Evolutionary conservation across 2,329 filamentous ascomycete species (phyloP).

Genomic region (Colletotrichum sojae): DNA sequence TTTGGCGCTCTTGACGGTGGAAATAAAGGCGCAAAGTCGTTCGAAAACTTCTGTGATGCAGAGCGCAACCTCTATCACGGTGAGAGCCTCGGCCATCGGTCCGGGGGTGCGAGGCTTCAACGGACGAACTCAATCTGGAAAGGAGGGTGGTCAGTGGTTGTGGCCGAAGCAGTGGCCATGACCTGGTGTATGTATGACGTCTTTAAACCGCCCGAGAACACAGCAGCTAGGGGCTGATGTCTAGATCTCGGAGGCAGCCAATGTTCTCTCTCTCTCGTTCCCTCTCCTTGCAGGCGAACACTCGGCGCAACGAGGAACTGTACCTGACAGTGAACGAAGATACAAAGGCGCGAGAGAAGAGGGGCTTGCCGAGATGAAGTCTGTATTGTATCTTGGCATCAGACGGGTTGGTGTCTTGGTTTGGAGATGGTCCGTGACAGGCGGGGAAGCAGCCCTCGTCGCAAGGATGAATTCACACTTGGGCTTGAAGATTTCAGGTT

Average conservation of each 20-base stretch:
- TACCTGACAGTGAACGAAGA: too few species aligned
- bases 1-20: constrained; percentile 43
- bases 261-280: too few species aligned
- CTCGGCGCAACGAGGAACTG: too few species aligned
- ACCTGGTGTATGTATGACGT: background rate
- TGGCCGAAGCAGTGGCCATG: constrained; percentile 8
- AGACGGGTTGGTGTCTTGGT: background rate
- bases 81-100: constrained; percentile 43
- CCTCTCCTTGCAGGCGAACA: too few species aligned
- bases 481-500: constrained; percentile 13
- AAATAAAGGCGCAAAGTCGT: constrained; percentile 41
- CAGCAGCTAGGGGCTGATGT: background rate
- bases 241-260: background rate
- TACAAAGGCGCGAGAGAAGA: too few species aligned
- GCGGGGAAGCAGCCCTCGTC: background rate
- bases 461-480: background rate
- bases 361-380: background rate
- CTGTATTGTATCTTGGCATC: background rate
- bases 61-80: constrained; percentile 42
- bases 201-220: background rate
- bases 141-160: constrained; percentile 1
- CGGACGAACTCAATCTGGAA: constrained; percentile 4
- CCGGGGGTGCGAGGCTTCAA: background rate
- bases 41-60: constrained; percentile 42
- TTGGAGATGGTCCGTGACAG: constrained; percentile 4